Conservation (phyloP, 1,284 basidiomycete genomes). For the Thelephora terrestris region DNA sequence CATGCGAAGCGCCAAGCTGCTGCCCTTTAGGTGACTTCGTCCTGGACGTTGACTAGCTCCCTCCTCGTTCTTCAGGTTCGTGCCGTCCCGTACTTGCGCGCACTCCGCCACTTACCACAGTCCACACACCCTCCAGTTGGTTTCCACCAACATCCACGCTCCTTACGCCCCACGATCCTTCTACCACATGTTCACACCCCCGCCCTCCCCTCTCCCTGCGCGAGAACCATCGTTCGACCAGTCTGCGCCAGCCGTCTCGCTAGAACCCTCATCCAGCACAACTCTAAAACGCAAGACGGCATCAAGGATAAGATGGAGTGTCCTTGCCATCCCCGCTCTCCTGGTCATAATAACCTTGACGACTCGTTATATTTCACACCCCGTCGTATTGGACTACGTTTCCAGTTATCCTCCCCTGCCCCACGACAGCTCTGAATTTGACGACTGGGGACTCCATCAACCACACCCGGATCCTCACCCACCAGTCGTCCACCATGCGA, state of each 20-base stretch:
- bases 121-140: not conserved
- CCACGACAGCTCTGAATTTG: not conserved
- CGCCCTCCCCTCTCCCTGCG: conserved; percentile 32
- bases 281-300: conserved; percentile 30
- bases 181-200: conserved; percentile 39
- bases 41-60: not conserved
- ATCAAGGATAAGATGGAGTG: conserved; percentile 35
- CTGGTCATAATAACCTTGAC: conserved; percentile 44
- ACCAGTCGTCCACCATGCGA: conserved; percentile 1
- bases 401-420: conserved; percentile 12
- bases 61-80: not conserved
- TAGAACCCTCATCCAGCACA: conserved; percentile 7
- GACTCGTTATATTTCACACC: conserved; percentile 39
- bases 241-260: conserved; percentile 5
- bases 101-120: conserved; percentile 1
- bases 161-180: conserved; percentile 1
- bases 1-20: no score
- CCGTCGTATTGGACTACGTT: conserved; percentile 34
- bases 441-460: conserved; percentile 31
- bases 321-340: conserved; percentile 42
- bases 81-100: conserved; percentile 5
- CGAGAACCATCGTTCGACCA: conserved; percentile 6
- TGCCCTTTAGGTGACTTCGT: not conserved
- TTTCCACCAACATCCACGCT: conserved; percentile 5
- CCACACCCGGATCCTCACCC: conserved; percentile 23